Evolutionary conservation across 164 flowering plant genomes (phyloP).

Genomic region (Sedum album): DNA sequence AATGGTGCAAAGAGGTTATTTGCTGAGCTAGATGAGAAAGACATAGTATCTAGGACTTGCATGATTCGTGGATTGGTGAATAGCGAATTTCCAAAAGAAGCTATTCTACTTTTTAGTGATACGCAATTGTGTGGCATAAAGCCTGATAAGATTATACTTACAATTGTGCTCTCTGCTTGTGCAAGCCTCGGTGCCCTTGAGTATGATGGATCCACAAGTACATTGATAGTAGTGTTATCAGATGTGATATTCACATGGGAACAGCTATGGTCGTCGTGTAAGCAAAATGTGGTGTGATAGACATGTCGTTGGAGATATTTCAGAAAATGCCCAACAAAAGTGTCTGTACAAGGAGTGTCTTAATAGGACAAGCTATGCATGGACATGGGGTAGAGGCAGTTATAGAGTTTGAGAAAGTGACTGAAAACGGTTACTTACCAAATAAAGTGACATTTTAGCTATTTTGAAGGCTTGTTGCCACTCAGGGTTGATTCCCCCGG

Average conservation of each 20-base stretch:
- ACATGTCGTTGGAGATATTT: constrained; percentile 29
- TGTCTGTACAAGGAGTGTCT: constrained; percentile 39
- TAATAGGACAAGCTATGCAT: constrained; percentile 42
- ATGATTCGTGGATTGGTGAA: constrained; percentile 43
- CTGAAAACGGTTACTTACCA: constrained; percentile 21
- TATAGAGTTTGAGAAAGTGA: constrained; percentile 26
- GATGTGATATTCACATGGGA: constrained; percentile 38
- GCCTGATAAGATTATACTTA: constrained; percentile 35
- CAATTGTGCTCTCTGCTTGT: constrained; percentile 53
- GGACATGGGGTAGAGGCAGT: constrained; percentile 39
- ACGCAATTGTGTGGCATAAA: constrained; percentile 30
- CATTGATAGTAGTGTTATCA: constrained; percentile 23
- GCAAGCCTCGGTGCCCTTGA: constrained; percentile 44
- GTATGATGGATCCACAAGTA: constrained; percentile 43
- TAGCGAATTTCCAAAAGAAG: constrained; percentile 26
- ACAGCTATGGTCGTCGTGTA: constrained; percentile 53
- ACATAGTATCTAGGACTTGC: constrained; percentile 46
- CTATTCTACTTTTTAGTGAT: constrained; percentile 27
- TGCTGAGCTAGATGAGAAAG: constrained; percentile 31
- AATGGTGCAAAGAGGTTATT: constrained; percentile 26
- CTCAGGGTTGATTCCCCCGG: constrained; percentile 50
- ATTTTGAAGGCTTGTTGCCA: constrained; percentile 47
- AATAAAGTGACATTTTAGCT: constrained; percentile 46
- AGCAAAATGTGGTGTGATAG: constrained; percentile 52
- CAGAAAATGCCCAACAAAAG: constrained; percentile 19